A percentile compares a stretch with the other conserved stretches of the same genome.
Evolutionary conservation across 768 basidiomycete species (phyloP).

Genomic region (Brasilioporus rufonigricans): DNA sequence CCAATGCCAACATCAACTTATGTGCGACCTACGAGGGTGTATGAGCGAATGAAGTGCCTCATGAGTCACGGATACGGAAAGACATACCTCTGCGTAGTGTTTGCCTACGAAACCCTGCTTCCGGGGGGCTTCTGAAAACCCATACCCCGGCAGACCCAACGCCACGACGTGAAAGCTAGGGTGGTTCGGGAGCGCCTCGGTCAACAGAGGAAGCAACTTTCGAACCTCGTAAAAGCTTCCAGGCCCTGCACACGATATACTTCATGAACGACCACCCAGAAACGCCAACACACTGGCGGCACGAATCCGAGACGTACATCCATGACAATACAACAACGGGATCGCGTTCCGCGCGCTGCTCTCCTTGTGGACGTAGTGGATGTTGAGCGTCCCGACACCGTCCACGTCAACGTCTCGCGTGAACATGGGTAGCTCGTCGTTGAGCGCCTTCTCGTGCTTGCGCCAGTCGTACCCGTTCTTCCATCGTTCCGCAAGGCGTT

Average conservation of each 20-base stretch:
- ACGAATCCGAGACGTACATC: no score
- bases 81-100: constrained; percentile 56
- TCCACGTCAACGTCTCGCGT: constrained; percentile 49
- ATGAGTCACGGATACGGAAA: constrained; percentile 19
- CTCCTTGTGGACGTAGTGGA: constrained; percentile 59
- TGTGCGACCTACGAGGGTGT: constrained; percentile 35
- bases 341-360: constrained; percentile 46
- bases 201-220: not conserved
- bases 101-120: constrained; percentile 40
- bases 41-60: not conserved
- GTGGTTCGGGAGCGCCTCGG: constrained; percentile 17
- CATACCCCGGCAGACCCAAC: constrained; percentile 56
- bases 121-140: constrained; percentile 56
- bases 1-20: constrained; percentile 48
- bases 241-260: constrained; percentile 52
- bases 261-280: no score
- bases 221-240: constrained; percentile 43
- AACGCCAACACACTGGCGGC: no score
- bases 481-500: constrained; percentile 51
- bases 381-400: constrained; percentile 44
- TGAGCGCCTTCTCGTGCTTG: constrained; percentile 49
- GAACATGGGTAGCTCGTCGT: constrained; percentile 54
- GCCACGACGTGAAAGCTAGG: constrained; percentile 39
- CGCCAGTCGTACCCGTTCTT: constrained; percentile 56
- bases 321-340: constrained; percentile 62